Percentiles rank a stretch among this genome's conserved stretches.
phyloP scores from a whole-genome alignment of 2,329 filamentous ascomycete species.

The Penicillium sp. region DNA sequence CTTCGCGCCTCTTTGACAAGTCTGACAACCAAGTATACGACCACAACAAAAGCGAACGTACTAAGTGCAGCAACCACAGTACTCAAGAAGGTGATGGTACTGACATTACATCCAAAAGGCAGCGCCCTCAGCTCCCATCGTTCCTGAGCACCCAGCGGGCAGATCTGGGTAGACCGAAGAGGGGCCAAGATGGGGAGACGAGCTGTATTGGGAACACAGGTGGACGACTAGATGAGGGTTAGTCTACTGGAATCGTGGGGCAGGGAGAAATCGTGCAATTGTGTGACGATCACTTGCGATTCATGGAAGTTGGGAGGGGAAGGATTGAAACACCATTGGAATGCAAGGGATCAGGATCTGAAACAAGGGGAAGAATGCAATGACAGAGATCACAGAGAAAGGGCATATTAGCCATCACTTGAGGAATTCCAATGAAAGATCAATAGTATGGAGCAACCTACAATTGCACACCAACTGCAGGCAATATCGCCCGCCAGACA shows the following conservation, averaged over 20 bases:
- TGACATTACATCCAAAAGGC: constrained; percentile 40
- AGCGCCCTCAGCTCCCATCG: constrained; percentile 40
- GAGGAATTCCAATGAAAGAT: neutral
- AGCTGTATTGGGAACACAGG: constrained; percentile 38
- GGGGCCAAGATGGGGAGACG: constrained; percentile 38
- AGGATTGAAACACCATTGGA: neutral
- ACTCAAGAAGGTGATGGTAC: constrained; percentile 38
- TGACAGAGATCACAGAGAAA: neutral
- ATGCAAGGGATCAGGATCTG: neutral
- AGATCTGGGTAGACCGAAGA: constrained; percentile 32
- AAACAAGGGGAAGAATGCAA: neutral
- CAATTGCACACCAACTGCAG: constrained; percentile 39
- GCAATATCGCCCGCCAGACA: constrained; percentile 31
- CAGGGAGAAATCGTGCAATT: neutral
- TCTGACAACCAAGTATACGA: constrained; percentile 18
- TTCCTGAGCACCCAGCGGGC: constrained; percentile 38
- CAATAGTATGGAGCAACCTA: constrained; percentile 21
- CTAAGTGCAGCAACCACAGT: constrained; percentile 29
- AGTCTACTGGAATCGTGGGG: neutral
- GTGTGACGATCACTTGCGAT: neutral
- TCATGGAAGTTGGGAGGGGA: neutral
- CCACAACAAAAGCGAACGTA: constrained; percentile 23
- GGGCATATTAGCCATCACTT: neutral
- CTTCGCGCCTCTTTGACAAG: constrained; percentile 9
- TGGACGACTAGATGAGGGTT: constrained; percentile 30